Percentiles rank a stretch among this genome's conserved stretches.
phyloP scores from a whole-genome alignment of 495 filamentous ascomycete species.

The Friedmanniomyces simplex region DNA sequence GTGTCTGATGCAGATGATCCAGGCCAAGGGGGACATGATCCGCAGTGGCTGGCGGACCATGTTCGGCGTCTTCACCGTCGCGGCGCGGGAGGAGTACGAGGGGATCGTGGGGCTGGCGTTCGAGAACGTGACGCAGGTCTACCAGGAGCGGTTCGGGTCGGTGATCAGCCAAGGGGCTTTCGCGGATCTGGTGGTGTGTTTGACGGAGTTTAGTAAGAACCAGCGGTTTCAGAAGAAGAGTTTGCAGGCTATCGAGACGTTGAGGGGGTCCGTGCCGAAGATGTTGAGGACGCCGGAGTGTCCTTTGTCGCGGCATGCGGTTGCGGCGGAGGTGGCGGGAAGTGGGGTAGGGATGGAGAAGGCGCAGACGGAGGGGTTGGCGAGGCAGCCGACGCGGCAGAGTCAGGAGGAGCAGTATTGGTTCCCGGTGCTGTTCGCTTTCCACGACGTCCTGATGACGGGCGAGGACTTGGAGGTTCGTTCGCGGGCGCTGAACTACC shows the following conservation, averaged over 20 bases:
- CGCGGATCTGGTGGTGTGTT: constrained; percentile 86
- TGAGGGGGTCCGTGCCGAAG: constrained; percentile 80
- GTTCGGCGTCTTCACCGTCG: constrained; percentile 97
- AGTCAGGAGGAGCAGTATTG: constrained; percentile 94
- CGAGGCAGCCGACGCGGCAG: constrained; percentile 46
- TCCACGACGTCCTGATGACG: constrained; percentile 98
- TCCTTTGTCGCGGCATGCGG: constrained; percentile 59
- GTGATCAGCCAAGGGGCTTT: constrained; percentile 96
- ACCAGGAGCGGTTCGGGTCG: constrained; percentile 90
- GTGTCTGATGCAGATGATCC: constrained; percentile 98
- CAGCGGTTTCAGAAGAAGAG: constrained; percentile 96
- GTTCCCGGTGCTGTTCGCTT: constrained; percentile 95
- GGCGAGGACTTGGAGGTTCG: constrained; percentile 97
- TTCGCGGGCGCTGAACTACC: constrained; percentile 81
- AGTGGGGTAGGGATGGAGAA: constrained; percentile 29
- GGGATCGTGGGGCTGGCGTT: constrained; percentile 92
- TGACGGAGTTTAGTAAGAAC: constrained; percentile 98
- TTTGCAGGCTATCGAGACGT: constrained; percentile 84
- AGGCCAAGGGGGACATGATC: constrained; percentile 90
- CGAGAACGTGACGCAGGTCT: constrained; percentile 95
- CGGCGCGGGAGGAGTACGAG: constrained; percentile 86
- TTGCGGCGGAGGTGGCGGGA: constrained; percentile 19
- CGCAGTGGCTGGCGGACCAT: constrained; percentile 97
- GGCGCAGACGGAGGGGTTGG: constrained; percentile 37
- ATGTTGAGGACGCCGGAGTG: constrained; percentile 97